Evolutionary conservation across 352 stramenopile genomes (phyloP).

Genomic region (Phytopythium helicoides): DNA sequence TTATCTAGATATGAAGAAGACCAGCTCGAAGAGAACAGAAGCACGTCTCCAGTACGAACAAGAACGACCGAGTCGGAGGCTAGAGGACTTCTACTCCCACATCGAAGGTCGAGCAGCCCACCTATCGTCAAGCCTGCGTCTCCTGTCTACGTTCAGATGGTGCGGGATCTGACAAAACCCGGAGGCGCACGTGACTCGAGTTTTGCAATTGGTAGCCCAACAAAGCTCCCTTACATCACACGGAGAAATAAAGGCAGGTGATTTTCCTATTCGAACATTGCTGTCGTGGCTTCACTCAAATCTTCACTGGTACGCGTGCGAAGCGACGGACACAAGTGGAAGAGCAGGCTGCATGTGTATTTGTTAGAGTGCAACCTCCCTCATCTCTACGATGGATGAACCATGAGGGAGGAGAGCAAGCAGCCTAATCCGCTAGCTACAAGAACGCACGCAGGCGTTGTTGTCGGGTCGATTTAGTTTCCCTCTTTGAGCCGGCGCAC

Average conservation of each 20-base stretch:
- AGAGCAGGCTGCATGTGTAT: slow-evolving; percentile 2
- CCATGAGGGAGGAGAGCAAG: not conserved
- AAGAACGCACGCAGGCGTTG: not conserved
- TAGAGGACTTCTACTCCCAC: not conserved
- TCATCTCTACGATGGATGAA: slow-evolving; percentile 8
- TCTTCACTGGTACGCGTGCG: too few relatives aligned
- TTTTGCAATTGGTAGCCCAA: slow-evolving; percentile 11
- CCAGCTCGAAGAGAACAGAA: too few relatives aligned
- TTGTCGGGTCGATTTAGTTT: slow-evolving; percentile 32
- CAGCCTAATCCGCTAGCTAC: slow-evolving; percentile 1
- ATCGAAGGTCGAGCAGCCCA: not conserved
- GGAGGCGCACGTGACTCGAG: not conserved
- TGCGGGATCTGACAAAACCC: not conserved
- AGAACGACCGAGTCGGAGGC: not conserved
- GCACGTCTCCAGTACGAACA: too few relatives aligned
- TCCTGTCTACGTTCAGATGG: slow-evolving; percentile 4
- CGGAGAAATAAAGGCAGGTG: slow-evolving; percentile 19
- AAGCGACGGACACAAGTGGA: too few relatives aligned
- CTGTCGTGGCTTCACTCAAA: too few relatives aligned
- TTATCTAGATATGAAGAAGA: not conserved
- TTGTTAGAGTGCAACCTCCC: not conserved
- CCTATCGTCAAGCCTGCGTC: slow-evolving; percentile 2
- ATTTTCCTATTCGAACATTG: not conserved
- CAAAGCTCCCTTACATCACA: slow-evolving; percentile 46
- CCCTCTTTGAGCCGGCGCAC: slow-evolving; percentile 85